Conservation (phyloP, 148 eudicot species). For the Arctostaphylos glauca region DNA sequence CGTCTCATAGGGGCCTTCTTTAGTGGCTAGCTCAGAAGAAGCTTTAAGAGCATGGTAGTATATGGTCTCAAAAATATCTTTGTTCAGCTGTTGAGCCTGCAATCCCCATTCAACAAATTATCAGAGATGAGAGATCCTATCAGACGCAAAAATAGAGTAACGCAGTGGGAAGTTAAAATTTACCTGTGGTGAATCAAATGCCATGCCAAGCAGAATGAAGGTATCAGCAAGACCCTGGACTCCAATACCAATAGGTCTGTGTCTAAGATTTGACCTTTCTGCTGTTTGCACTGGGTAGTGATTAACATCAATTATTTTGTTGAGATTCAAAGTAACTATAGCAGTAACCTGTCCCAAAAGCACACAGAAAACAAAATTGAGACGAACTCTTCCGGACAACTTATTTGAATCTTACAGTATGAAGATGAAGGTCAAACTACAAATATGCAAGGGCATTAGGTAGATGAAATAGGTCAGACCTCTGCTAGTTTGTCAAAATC, state of each 20-base stretch:
- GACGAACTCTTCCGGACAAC: conserved; percentile 32
- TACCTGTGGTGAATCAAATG: conserved; percentile 95
- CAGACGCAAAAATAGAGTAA: neutral
- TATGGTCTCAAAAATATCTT: conserved; percentile 92
- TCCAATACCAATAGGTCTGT: conserved; percentile 91
- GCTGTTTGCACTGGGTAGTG: conserved; percentile 96
- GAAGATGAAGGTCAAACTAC: neutral
- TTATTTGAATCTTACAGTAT: too few species aligned
- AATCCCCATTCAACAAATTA: neutral
- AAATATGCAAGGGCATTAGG: neutral
- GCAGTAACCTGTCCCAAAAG: conserved; percentile 63
- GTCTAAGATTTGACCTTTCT: conserved; percentile 84
- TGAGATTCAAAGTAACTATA: conserved; percentile 69
- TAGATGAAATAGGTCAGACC: conserved; percentile 36
- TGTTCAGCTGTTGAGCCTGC: conserved; percentile 93
- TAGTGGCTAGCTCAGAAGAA: conserved; percentile 71
- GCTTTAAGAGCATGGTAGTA: conserved; percentile 83
- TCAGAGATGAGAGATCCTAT: conserved; percentile 4
- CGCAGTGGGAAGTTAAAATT: neutral
- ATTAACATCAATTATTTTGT: conserved; percentile 87
- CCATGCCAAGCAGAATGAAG: conserved; percentile 91
- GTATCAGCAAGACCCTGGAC: conserved; percentile 96
- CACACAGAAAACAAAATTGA: conserved; percentile 52
- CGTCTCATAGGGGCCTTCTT: conserved; percentile 85
- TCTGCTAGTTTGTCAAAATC: conserved; percentile 96